Base-by-base conservation (phyloP, 2,329 filamentous ascomycete species). In the Xylariales sp. region DNA sequence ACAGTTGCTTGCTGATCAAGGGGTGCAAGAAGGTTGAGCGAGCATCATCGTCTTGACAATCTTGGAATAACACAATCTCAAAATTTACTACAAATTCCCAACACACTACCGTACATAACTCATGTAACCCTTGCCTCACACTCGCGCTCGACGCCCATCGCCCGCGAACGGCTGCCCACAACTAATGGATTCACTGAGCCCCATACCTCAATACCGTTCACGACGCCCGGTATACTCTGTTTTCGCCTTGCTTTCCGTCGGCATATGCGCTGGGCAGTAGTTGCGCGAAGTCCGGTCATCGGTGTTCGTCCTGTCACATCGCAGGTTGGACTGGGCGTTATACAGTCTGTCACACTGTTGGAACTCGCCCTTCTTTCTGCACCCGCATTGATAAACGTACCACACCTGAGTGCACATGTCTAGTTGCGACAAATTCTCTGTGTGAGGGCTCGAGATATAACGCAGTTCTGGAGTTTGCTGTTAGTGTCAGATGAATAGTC, bases 1-100 rank as follows among this genome's bases (percentile, higher is more conserved):
- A 39, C 56, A 54, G 34, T 56, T 68, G 46, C 52, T 65, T 65
- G 46, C 57, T 58, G 28, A 49, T 58, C 39, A 46, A 48, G 55
- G 23, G 45, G 62, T 45, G 56, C 28, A 64, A 58, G 56, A 60
- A 56, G 60, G 14, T 63, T 63, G 61, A 63, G 34, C 45, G 52
- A 43, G 53, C 45, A 63, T 57, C 45, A 63, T 36, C 59, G 49
- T 50, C 61, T 57, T 63, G 39, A 18, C 59, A 48, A 62, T 62
- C 49, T 55, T 55, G 59, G 32, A 55, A 62, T 62, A 62, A 48
- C 49, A 54, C 41, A 62, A 54, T 48, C 59, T 55, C 49, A 36
- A 62, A 46, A 34, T 62, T 39, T 46, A 62, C 36, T 62, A 62
- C 50, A 54, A 46, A 54, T 46, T 54, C 39, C 59, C 48, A 62